phyloP scores from a whole-genome alignment of 75 land plant species.

The Azolla pinnata region DNA sequence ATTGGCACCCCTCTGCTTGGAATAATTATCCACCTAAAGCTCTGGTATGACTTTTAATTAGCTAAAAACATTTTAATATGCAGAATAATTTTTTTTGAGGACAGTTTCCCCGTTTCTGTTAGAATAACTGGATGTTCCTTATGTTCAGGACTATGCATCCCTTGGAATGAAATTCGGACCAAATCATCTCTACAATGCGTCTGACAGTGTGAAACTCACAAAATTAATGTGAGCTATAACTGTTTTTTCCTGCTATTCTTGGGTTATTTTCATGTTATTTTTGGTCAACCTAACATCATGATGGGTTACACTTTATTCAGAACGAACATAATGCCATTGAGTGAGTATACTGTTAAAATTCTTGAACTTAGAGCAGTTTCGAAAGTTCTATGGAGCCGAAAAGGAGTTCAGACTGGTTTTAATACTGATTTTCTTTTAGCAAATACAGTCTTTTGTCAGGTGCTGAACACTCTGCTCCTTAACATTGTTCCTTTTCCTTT shows the following conservation, averaged over 20 bases:
- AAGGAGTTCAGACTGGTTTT: slow-evolving; percentile 9
- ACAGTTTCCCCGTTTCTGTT: no score
- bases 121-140: no score
- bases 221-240: neutral
- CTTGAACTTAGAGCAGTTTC: slow-evolving; percentile 59
- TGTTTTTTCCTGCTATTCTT: no score
- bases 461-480: no score
- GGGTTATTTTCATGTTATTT: no score
- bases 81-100: no score
- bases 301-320: neutral
- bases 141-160: no score
- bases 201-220: slow-evolving; percentile 11
- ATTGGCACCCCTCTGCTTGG: slow-evolving; percentile 79
- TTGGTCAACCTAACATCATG: no score
- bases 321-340: slow-evolving; percentile 20
- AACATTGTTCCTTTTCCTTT: neutral
- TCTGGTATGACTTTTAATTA: no score
- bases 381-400: slow-evolving; percentile 29
- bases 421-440: slow-evolving; percentile 27
- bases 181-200: neutral
- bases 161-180: neutral
- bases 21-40: no score
- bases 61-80: no score
- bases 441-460: slow-evolving; percentile 59
- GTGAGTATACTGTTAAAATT: slow-evolving; percentile 34